Percentiles rank a stretch among this genome's conserved stretches.
Conservation (phyloP, 768 basidiomycete species). For the Russula virescens region DNA sequence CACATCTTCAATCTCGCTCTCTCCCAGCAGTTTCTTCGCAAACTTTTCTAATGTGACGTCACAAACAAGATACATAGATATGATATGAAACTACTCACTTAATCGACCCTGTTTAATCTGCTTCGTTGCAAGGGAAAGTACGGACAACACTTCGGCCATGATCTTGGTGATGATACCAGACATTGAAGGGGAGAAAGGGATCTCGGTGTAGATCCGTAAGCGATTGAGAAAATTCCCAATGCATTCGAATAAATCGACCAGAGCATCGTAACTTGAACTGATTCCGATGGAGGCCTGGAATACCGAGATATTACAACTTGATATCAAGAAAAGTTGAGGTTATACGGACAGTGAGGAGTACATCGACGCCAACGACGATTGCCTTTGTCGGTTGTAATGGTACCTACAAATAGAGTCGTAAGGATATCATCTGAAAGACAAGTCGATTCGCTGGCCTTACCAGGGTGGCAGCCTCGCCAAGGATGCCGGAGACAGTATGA, state of each 20-base stretch:
- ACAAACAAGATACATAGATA: conserved; percentile 18
- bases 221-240: background rate
- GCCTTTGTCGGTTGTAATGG: background rate
- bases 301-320: background rate
- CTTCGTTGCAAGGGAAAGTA: conserved; percentile 1
- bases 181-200: background rate
- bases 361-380: background rate
- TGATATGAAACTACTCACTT: too few relatives aligned
- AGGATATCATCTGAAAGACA: background rate
- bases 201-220: background rate
- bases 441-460: background rate
- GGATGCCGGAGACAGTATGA: background rate
- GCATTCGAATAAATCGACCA: conserved; percentile 1
- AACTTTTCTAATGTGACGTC: background rate
- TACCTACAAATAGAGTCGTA: background rate
- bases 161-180: background rate
- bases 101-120: background rate
- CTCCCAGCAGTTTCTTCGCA: background rate
- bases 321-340: background rate
- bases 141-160: background rate
- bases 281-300: background rate
- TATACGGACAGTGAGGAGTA: background rate
- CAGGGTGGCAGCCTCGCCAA: background rate
- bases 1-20: too few relatives aligned
- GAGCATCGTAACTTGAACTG: background rate